These are phyloP conservation scores for Wickerhamomyces bisporus DNA, from an alignment of 805 yeast species.

Conservation along the genomic window DNA sequence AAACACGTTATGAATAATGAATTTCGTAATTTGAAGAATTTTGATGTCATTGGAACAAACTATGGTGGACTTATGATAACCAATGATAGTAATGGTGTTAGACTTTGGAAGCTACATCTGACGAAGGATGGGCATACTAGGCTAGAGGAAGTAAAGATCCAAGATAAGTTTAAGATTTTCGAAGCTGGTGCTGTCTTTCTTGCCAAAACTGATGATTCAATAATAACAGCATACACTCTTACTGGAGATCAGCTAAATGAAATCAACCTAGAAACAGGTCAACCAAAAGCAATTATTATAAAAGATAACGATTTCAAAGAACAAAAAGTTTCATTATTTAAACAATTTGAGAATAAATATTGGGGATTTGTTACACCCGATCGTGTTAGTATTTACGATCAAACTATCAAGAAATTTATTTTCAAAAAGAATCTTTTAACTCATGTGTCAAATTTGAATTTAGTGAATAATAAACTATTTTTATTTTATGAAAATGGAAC, in stretches of 20 bases:
- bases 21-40: background rate
- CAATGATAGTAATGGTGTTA: background rate
- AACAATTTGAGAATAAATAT: background rate
- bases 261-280: too few species aligned
- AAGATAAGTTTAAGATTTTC: too few species aligned
- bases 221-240: too few species aligned
- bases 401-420: background rate
- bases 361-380: background rate
- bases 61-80: constrained; percentile 17
- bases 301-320: background rate
- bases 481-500: background rate
- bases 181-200: too few species aligned
- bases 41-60: constrained; percentile 19
- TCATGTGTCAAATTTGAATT: background rate
- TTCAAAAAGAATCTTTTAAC: background rate
- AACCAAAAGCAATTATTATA: too few species aligned
- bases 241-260: too few species aligned
- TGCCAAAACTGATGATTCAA: too few species aligned
- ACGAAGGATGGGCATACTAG: background rate
- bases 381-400: background rate
- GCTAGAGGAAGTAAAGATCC: too few species aligned
- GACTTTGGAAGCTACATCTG: background rate
- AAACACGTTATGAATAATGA: background rate
- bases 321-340: background rate
- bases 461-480: background rate